Conservation (phyloP, 345 rosid species). For the Punica granatum region DNA sequence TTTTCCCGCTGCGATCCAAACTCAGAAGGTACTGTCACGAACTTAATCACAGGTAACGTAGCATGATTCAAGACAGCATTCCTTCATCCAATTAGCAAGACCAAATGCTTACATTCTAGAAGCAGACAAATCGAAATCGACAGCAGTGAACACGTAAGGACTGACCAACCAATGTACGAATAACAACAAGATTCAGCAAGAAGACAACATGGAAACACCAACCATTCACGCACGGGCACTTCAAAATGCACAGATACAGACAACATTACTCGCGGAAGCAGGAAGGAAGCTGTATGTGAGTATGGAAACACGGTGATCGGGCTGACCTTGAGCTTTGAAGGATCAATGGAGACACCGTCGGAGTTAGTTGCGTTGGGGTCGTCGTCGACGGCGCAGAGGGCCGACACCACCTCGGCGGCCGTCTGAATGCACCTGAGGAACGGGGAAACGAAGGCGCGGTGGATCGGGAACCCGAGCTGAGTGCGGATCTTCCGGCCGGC, state of each 20-base stretch:
- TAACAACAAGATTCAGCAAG: too few species aligned
- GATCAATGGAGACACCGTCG: constrained; percentile 13
- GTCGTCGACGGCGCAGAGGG: constrained; percentile 18
- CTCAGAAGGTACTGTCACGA: neutral
- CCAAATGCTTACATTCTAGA: neutral
- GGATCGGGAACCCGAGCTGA: constrained; percentile 17
- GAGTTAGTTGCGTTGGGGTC: constrained; percentile 6
- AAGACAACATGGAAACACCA: neutral
- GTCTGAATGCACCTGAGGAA: constrained; percentile 21
- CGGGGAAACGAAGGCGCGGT: constrained; percentile 22
- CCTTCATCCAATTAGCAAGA: neutral
- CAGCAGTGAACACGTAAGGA: neutral
- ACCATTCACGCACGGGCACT: neutral
- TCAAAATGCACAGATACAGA: too few species aligned
- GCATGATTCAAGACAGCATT: neutral
- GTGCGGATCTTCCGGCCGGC: constrained; percentile 20
- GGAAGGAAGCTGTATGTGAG: neutral
- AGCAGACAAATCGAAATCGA: neutral
- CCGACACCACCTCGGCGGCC: constrained; percentile 18
- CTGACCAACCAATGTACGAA: neutral
- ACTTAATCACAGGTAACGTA: neutral
- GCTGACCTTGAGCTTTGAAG: constrained; percentile 16
- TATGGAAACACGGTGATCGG: neutral
- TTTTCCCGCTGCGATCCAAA: neutral
- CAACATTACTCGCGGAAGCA: too few species aligned